A percentile compares a stretch with the other conserved stretches of the same genome.
phyloP scores from a whole-genome alignment of 192 early-diverging fungal genomes.

The Coemansia sp. region DNA sequence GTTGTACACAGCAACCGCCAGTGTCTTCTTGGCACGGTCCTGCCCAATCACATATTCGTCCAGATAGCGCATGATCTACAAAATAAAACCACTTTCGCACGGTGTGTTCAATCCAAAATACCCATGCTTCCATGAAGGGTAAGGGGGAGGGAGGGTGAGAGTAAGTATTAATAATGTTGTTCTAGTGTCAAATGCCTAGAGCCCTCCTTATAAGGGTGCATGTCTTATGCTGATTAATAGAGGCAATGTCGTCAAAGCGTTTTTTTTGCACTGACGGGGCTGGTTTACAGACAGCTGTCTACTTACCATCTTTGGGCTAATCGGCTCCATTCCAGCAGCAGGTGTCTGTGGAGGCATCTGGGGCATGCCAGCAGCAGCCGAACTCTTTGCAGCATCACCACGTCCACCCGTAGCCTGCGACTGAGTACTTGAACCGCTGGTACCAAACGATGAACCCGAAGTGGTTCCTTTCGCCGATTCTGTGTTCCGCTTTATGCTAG shows the following conservation, averaged over 20 bases:
- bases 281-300: not conserved
- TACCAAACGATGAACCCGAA: not conserved
- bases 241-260: not conserved
- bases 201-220: not conserved
- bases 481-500: not conserved
- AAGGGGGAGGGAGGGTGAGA: not conserved
- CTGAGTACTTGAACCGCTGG: conserved; percentile 16
- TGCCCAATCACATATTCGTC: conserved; percentile 89
- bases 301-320: conserved; percentile 51
- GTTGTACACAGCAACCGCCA: conserved; percentile 84
- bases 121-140: not conserved
- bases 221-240: not conserved
- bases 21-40: conserved; percentile 75
- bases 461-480: not conserved
- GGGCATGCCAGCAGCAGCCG: conserved; percentile 4
- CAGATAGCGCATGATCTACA: conserved; percentile 72
- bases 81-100: not conserved
- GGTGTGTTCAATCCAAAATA: not conserved
- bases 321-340: conserved; percentile 34
- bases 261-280: not conserved
- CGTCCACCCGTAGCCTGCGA: conserved; percentile 12
- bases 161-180: not conserved
- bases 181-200: not conserved
- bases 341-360: conserved; percentile 6
- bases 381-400: conserved; percentile 5